Evolutionary conservation across 208 protist genomes (phyloP).

Genomic region (Leishmania tropica): DNA sequence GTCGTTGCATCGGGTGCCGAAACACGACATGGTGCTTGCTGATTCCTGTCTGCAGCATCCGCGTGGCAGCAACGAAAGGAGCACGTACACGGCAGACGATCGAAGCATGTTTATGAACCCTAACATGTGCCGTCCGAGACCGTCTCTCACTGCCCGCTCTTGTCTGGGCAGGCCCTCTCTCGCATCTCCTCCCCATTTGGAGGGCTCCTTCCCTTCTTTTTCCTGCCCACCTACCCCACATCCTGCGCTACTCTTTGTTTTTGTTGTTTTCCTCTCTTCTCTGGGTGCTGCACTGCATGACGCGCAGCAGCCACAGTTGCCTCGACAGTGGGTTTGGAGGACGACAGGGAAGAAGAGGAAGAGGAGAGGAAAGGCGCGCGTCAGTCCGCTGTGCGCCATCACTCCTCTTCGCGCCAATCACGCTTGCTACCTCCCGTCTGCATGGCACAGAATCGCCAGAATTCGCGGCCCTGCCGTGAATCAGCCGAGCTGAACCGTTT

Average conservation of each 20-base stretch:
- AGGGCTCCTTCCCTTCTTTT: no score
- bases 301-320: not conserved
- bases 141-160: no score
- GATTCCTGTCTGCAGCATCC: not conserved
- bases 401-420: not conserved
- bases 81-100: not conserved
- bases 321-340: not conserved
- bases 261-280: constrained; percentile 7
- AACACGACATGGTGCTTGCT: not conserved
- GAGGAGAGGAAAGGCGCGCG: not conserved
- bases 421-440: no score
- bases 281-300: not conserved
- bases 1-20: not conserved
- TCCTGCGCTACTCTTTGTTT: not conserved
- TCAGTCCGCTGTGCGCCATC: not conserved
- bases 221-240: not conserved
- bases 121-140: no score
- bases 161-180: no score
- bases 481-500: not conserved
- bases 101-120: no score
- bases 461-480: not conserved
- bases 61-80: not conserved
- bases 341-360: not conserved
- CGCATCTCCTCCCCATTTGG: no score
- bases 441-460: not conserved